Percentiles rank a stretch among this genome's conserved stretches.
phyloP scores from a whole-genome alignment of 495 filamentous ascomycete genomes.

The Xylaria curta region DNA sequence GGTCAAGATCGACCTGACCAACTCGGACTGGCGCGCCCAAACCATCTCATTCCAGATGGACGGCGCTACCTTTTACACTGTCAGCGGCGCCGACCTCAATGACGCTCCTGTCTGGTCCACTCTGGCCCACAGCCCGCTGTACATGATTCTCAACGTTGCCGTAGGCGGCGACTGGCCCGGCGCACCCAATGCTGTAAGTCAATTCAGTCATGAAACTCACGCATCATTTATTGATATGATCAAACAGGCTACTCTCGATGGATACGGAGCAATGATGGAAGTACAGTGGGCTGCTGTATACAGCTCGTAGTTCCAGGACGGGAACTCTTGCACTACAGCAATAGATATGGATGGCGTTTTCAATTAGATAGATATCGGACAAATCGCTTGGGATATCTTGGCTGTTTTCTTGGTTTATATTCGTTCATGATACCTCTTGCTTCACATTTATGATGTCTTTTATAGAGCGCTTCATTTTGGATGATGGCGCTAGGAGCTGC shows the following conservation, averaged over 20 bases:
- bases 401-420: neutral
- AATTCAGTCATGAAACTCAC: neutral
- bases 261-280: conserved; percentile 59
- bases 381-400: neutral
- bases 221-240: conserved; percentile 11
- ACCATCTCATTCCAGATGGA: conserved; percentile 54
- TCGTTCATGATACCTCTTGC: conserved; percentile 32
- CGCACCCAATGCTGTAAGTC: conserved; percentile 42
- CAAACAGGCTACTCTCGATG: conserved; percentile 43
- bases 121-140: conserved; percentile 53
- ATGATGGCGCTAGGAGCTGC: neutral
- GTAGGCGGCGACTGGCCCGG: conserved; percentile 56
- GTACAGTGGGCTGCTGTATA: conserved; percentile 55
- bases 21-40: conserved; percentile 50
- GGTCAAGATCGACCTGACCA: conserved; percentile 52
- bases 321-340: neutral
- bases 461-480: neutral
- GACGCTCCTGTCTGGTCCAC: conserved; percentile 53
- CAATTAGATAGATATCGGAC: neutral
- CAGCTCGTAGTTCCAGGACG: conserved; percentile 31
- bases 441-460: neutral
- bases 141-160: conserved; percentile 57
- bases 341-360: conserved; percentile 19
- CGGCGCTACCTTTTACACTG: conserved; percentile 45
- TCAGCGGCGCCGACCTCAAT: conserved; percentile 49